Conservation (phyloP, 345 rosid species). For the Erodium maritimum region DNA sequence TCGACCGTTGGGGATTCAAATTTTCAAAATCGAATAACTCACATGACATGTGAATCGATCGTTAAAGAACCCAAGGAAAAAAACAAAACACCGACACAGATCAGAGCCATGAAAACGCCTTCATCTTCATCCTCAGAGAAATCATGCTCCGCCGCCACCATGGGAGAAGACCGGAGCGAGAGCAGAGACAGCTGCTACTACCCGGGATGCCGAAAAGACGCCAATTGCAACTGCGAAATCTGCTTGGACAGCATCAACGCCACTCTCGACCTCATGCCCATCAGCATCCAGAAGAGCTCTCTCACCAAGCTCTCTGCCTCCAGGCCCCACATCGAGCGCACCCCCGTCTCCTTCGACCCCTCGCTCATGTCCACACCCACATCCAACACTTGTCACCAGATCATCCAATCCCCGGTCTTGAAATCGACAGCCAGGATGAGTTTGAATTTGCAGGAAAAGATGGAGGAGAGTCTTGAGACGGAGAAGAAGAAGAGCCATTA, state of each 20-base stretch:
- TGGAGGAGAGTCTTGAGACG: slow-evolving; percentile 10
- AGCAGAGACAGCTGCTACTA: slow-evolving; percentile 57
- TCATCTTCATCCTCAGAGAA: slow-evolving; percentile 24
- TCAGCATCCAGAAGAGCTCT: slow-evolving; percentile 53
- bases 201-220: slow-evolving; percentile 80
- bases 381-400: slow-evolving; percentile 20
- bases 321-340: slow-evolving; percentile 14
- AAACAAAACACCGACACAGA: background rate
- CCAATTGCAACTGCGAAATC: slow-evolving; percentile 69
- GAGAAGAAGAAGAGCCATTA: slow-evolving; percentile 13
- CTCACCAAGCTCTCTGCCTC: slow-evolving; percentile 49
- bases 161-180: slow-evolving; percentile 22
- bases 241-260: slow-evolving; percentile 83
- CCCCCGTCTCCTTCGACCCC: slow-evolving; percentile 49
- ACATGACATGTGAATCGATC: too few species aligned
- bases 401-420: slow-evolving; percentile 24
- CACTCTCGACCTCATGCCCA: slow-evolving; percentile 80
- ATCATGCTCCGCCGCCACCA: slow-evolving; percentile 19
- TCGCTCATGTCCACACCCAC: slow-evolving; percentile 40
- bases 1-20: too few species aligned
- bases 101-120: slow-evolving; percentile 25
- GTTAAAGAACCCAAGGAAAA: too few species aligned
- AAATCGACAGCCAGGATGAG: slow-evolving; percentile 31
- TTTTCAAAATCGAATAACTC: too few species aligned
- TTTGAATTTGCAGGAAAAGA: slow-evolving; percentile 7